Conservation (phyloP, 352 stramenopile genomes). For the Phytophthora meadii region DNA sequence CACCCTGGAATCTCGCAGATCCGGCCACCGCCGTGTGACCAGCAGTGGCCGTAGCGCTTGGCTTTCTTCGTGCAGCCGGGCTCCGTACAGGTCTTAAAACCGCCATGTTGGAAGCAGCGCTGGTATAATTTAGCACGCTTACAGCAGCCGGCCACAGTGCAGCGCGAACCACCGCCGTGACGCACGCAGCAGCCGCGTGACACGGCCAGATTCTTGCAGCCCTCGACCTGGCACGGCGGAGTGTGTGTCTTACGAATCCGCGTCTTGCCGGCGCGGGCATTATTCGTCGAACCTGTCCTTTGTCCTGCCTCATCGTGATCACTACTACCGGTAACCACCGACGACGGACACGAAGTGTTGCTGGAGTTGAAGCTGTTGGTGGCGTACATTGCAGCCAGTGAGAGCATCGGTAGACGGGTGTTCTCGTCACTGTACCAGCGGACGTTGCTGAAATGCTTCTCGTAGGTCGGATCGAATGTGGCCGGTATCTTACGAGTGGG, state of each 20-base stretch:
- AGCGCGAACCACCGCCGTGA: conserved; percentile 60
- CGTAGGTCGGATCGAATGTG: conserved; percentile 22
- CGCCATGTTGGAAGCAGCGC: conserved; percentile 69
- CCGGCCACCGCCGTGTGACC: conserved; percentile 68
- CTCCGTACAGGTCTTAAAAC: conserved; percentile 68
- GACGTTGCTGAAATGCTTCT: conserved; percentile 22
- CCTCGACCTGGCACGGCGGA: conserved; percentile 64
- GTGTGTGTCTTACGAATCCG: conserved; percentile 48
- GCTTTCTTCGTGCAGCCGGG: conserved; percentile 67
- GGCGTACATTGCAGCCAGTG: conserved; percentile 25
- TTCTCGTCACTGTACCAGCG: conserved; percentile 17
- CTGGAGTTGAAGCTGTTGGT: conserved; percentile 14
- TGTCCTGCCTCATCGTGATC: conserved; percentile 10
- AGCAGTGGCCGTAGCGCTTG: conserved; percentile 76
- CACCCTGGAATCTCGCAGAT: conserved; percentile 65
- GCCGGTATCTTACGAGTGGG: conserved; percentile 32
- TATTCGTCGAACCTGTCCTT: background rate
- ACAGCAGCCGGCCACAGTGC: conserved; percentile 31
- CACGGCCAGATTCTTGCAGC: conserved; percentile 63
- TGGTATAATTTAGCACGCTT: conserved; percentile 72
- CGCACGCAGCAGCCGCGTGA: conserved; percentile 59
- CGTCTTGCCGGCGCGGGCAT: conserved; percentile 10
- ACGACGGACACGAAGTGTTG: conserved; percentile 6
- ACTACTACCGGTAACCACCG: conserved; percentile 4
- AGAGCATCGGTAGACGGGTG: conserved; percentile 22